Base-by-base conservation (phyloP, 768 basidiomycete genomes). In the Crucibulum laeve region DNA sequence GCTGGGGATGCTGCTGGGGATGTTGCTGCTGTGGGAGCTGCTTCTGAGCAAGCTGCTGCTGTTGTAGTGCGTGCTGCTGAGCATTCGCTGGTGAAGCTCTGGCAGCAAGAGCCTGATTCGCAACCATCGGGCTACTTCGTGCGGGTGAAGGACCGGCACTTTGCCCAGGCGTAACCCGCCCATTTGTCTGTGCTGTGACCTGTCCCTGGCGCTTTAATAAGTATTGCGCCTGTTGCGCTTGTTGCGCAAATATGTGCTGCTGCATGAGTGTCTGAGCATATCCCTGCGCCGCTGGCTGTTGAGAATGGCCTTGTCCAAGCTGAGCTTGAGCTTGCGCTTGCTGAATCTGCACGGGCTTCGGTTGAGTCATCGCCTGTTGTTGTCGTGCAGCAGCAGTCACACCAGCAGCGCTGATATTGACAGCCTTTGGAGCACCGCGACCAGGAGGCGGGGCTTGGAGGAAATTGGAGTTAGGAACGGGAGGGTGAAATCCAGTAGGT, bases 41-140 rank as follows among this genome's bases (percentile, higher is more conserved):
- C 28, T n/a, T n/a, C 4, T 32, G 30, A 13, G 13, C 30, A 11
- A 15, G 30, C 4, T 42, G 41, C 43, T 47, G 41, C 35, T 55
- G 51, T 21, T 18, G 46, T 38, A 43, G 47, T 22, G 50, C 47
- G 6, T 52, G 53, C 23, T 58, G 48, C 43, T 66, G 64, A 4
- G 59, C 53, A 15, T 58, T 55, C 30, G 48, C 32, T 46, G 56
- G 22, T n/a, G n/a, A n/a, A n/a, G n/a, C n/a, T n/a, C n/a, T n/a
- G n/a, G 63, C 54, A 11, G 58, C 55, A 13, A 63, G 45, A 11
- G 56, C 53, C 40, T 65, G 67, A 21, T 59, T 64, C 22, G 55
- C 44, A 8, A 64, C 57, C 47, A 65, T 51, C 0, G 73, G 73
- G 42, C 70, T 73, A 33, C 48, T 59, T 8, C 69, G 62, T 19